phyloP scores from a whole-genome alignment of 2,329 filamentous ascomycete species.

The Coccinonectria pachysandricola region DNA sequence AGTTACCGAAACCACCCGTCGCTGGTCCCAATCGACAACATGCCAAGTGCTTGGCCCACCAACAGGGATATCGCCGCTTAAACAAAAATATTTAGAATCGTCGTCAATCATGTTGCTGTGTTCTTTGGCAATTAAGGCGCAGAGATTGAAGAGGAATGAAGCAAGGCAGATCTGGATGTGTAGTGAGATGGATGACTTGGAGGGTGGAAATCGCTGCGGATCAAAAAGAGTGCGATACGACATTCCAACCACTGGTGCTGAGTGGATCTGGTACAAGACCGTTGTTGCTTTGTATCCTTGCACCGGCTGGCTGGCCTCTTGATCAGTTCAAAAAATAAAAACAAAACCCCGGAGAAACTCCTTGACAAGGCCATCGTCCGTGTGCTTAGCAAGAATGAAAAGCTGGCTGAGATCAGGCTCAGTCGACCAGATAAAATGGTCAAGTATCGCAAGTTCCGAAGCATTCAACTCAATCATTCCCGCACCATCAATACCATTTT shows the following conservation, averaged over 20 bases:
- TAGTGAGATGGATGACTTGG: too few species aligned
- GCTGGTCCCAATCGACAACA: conserved; percentile 18
- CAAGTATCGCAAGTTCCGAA: conserved; percentile 7
- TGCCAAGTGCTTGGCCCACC: conserved; percentile 20
- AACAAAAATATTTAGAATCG: conserved; percentile 6
- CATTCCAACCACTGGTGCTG: conserved; percentile 5
- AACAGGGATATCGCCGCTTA: conserved; percentile 3
- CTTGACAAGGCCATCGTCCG: conserved; percentile 10
- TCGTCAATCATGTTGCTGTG: conserved; percentile 6
- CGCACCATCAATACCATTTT: conserved; percentile 10
- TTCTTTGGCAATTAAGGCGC: too few species aligned
- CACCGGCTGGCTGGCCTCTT: conserved; percentile 9
- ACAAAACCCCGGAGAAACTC: conserved; percentile 6
- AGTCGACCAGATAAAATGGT: conserved; percentile 5
- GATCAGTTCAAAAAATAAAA: conserved; percentile 7
- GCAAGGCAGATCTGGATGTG: too few species aligned
- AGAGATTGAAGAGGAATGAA: too few species aligned
- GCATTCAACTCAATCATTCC: conserved; percentile 10
- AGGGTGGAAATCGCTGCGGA: too few species aligned
- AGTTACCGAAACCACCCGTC: conserved; percentile 18
- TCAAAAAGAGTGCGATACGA: too few species aligned
- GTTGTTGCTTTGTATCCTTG: conserved; percentile 9
- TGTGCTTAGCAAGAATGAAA: conserved; percentile 9
- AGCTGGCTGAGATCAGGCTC: conserved; percentile 3
- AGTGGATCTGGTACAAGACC: conserved; percentile 11